Base-by-base conservation (phyloP, 495 filamentous ascomycete species). In the Penicillium longicatenatum region DNA sequence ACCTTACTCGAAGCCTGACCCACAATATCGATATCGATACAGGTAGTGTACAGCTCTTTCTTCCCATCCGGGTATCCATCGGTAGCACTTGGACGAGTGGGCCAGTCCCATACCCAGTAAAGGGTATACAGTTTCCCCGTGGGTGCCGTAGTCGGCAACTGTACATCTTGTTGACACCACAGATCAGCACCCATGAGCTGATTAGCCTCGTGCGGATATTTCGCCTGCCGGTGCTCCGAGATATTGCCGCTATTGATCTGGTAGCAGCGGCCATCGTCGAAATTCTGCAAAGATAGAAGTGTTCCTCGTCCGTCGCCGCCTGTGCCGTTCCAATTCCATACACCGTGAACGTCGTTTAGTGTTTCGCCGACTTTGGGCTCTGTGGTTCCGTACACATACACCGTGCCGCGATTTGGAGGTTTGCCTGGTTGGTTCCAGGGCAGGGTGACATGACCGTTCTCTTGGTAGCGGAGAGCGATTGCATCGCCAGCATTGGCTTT, bases 101-200 rank as follows among this genome's bases (percentile, higher is more conserved):
- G 86, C 91, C 91, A 97, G 61, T 95, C 86, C 92, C 92, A 96
- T 5, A 96, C 85, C 92, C 92, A 97, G 73, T 96, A 93, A 41
- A 94, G 69, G 0, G 91, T 91, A 58, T 88, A 87, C 2, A 77
- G 67, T 29, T 79, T 81, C 19, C 87, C 84, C 14, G 68, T 61
- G 4, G 74, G 62, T 22, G 78, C 66, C 59, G 86, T 79, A 3
- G 66, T 57, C 4, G 92, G 92, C 37, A 97, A 71, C 42, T 81
- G 71, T 41, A 95, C 71, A 63, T 94, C 87, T 30, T 85, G 83
- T 72, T 97, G 92, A 69, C 92, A 97, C 79, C 79, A 84, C 9
- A 92, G 74, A 51, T 86, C 73, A 4, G 71, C 68, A 12, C 81
- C 81, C 70, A 76, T 83, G 20, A 74, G 46, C 14, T 68, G 43